phyloP scores from a whole-genome alignment of 176 grass and related monocot species.

The Oryza officinalis region DNA sequence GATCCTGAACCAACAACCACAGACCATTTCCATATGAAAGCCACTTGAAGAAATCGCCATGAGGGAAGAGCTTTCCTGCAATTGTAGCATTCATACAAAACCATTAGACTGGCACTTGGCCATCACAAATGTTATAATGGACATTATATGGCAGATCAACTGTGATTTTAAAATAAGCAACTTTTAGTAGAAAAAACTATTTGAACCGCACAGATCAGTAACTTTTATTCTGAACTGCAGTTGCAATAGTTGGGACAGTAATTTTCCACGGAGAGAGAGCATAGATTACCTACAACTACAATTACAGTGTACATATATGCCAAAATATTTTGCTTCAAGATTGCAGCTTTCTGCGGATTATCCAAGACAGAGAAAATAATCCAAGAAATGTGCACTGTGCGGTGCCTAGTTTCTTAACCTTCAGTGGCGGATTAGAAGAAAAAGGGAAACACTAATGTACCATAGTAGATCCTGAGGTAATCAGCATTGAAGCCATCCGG shows the following conservation, averaged over 20 bases:
- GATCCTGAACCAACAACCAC: background rate
- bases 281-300: background rate
- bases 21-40: conserved; percentile 94
- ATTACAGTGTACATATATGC: background rate
- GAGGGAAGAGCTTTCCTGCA: conserved; percentile 85
- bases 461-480: conserved; percentile 85
- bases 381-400: background rate
- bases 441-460: conserved; percentile 37
- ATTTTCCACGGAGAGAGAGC: background rate
- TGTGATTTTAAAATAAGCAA: background rate
- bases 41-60: conserved; percentile 80
- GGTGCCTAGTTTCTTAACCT: background rate
- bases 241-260: no score
- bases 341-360: background rate
- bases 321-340: background rate
- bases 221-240: background rate
- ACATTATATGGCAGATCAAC: background rate
- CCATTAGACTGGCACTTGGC: background rate
- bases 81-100: background rate
- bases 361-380: background rate
- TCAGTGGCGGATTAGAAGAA: background rate
- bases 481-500: conserved; percentile 55
- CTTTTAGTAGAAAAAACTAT: background rate
- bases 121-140: background rate
- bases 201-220: background rate